phyloP scores from a whole-genome alignment of 75 land plant species.

The Gnetum montanum region DNA sequence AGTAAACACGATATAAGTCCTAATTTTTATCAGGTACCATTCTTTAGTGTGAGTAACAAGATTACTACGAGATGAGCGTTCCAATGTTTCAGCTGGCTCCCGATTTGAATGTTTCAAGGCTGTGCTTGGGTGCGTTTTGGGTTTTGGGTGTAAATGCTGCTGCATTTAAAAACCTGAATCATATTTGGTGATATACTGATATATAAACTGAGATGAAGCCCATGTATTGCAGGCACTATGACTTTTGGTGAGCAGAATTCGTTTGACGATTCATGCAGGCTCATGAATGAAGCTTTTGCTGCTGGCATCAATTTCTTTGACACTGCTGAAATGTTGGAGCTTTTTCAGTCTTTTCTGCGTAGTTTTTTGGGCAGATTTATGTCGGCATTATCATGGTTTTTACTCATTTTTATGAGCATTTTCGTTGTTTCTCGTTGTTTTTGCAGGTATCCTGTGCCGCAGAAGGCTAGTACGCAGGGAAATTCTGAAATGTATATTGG shows the following conservation, averaged over 20 bases:
- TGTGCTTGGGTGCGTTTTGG: slow-evolving; percentile 46
- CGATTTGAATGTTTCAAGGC: slow-evolving; percentile 38
- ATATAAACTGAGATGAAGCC: no score
- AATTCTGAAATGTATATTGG: slow-evolving; percentile 71
- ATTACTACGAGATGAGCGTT: slow-evolving; percentile 24
- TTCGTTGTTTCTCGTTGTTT: background rate
- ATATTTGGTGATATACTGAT: no score
- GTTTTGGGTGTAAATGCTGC: no score
- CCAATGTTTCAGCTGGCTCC: slow-evolving; percentile 44
- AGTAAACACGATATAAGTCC: no score
- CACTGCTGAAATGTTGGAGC: slow-evolving; percentile 77
- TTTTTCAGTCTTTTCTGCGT: background rate
- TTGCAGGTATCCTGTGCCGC: slow-evolving; percentile 89
- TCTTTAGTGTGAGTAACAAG: no score
- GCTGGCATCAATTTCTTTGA: slow-evolving; percentile 85
- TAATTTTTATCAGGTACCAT: no score
- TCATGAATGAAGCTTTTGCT: slow-evolving; percentile 53
- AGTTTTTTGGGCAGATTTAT: background rate
- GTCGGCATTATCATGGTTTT: background rate
- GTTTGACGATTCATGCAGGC: slow-evolving; percentile 39
- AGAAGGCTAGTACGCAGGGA: slow-evolving; percentile 64
- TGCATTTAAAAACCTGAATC: no score
- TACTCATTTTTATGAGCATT: background rate
- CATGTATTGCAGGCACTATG: slow-evolving; percentile 87
- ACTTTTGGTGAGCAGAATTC: slow-evolving; percentile 83